Evolutionary conservation across 139 green algal species (phyloP), one percentile per base, ranked within the genome.

Genomic region (Tetraselmis chui): DNA sequence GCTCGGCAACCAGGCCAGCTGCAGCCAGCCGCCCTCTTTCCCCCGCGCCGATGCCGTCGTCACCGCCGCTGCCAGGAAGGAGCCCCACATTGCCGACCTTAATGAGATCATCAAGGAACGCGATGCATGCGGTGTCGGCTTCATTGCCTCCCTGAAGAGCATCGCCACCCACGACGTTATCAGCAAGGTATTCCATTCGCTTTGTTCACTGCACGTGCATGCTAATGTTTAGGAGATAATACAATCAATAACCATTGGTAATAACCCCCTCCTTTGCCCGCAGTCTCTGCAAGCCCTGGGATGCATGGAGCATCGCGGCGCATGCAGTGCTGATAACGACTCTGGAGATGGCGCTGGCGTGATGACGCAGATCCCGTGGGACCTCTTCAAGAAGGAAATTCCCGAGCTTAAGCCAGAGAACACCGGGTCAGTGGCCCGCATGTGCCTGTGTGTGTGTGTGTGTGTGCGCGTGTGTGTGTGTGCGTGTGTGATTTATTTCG

Each of bases 301-400:
- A 0, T 99, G 97, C 90, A 99, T 99, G 97, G 97, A 99, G 91
- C 97, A 99, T 89, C 93, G 97, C 31, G 97, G 97, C 5, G 97
- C 95, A 2, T 99, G 96, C 88, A 97, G 93, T 26, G 95, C 97
- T 0, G 97, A 99, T 77, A 87, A 98, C 81, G 92, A 97, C 82
- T 99, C 96, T 1, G 97, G 97, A 29, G 97, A 99, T 86, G 97
- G 97, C 32, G 93, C 96, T 0, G 97, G 97, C 24, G 80, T 99
- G n/a, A 99, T 99, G 97, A 97, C 93, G 1, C 87, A 96, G 83
- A 92, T 99, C 29, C 97, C 97, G 18, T 99, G 97, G 97, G 92
- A 91, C 75, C 84, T 99, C 26, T 83, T 99, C 79, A 89, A 94
- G 87, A 87, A 91, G 77, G 91, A 95, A 11, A 88, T 94, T 32